phyloP scores from a whole-genome alignment of 2,329 filamentous ascomycete genomes.

The Sporothrix schenckii region DNA sequence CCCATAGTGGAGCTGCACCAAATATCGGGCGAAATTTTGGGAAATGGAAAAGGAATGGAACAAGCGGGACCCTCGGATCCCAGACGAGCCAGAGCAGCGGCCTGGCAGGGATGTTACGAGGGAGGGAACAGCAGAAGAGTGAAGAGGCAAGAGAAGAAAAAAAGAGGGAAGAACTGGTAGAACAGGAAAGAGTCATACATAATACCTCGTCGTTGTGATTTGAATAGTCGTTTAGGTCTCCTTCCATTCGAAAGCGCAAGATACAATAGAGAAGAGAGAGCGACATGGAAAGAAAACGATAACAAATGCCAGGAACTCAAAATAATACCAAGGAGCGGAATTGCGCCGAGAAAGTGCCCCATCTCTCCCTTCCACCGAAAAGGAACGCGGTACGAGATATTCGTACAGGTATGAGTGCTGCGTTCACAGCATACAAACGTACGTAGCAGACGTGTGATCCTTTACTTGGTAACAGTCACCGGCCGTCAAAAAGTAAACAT shows the following conservation, averaged over 20 bases:
- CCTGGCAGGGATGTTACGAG: conserved; percentile 8
- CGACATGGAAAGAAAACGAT: background rate
- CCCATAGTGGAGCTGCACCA: conserved; percentile 25
- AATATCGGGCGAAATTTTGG: conserved; percentile 16
- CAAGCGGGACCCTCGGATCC: conserved; percentile 28
- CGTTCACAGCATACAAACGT: background rate
- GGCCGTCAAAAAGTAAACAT: background rate
- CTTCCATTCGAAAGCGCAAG: background rate
- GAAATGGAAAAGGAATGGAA: conserved; percentile 27
- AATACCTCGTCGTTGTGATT: background rate
- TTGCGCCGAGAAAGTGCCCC: conserved; percentile 25
- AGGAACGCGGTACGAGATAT: conserved; percentile 16
- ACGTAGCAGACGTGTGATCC: no score
- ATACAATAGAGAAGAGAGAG: background rate
- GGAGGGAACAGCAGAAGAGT: background rate
- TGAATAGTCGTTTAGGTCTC: background rate
- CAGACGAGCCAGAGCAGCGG: background rate
- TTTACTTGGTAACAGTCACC: background rate
- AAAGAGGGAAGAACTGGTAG: background rate
- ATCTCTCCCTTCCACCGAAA: conserved; percentile 5
- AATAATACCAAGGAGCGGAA: conserved; percentile 23
- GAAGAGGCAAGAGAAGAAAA: background rate
- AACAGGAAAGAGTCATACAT: background rate
- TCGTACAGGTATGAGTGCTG: conserved; percentile 15
- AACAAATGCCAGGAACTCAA: background rate